Evolutionary conservation across 23 red algal species (phyloP).

Genomic region (Gracilaria caudata): DNA sequence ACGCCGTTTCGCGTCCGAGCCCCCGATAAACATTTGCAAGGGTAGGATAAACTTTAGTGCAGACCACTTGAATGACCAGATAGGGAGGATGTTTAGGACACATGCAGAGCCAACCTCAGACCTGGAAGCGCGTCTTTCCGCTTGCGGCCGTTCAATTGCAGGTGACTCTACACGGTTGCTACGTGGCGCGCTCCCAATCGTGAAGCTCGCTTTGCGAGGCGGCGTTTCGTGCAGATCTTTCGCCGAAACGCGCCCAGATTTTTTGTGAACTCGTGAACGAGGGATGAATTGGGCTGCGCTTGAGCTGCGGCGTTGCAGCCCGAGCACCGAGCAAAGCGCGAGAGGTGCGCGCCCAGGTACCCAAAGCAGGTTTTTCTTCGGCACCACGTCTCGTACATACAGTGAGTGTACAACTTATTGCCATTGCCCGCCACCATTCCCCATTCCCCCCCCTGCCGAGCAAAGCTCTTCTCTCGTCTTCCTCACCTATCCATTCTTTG

Average conservation of each 20-base stretch:
- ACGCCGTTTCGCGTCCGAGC: too few species aligned
- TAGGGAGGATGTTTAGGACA: too few species aligned
- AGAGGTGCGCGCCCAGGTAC: background rate
- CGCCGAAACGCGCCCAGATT: background rate
- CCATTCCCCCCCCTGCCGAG: background rate
- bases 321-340: slow-evolving; percentile 3
- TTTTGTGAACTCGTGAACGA: background rate
- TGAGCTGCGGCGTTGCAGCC: slow-evolving; percentile 16
- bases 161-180: background rate
- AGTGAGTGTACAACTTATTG: too few species aligned
- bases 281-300: background rate
- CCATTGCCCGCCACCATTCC: background rate
- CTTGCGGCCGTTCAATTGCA: too few species aligned
- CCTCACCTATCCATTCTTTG: background rate
- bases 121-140: too few species aligned
- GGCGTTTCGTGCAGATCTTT: slow-evolving; percentile 28
- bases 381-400: background rate
- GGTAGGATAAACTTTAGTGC: too few species aligned
- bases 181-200: background rate
- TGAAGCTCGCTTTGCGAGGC: background rate
- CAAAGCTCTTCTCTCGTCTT: background rate
- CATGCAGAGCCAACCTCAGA: too few species aligned
- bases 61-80: too few species aligned
- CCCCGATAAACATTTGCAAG: too few species aligned
- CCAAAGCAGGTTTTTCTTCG: background rate